A percentile compares a stretch with the other conserved stretches of the same genome.
Evolutionary conservation across 169 alveolate genomes (phyloP).

Genomic region (Cytauxzoon felis): DNA sequence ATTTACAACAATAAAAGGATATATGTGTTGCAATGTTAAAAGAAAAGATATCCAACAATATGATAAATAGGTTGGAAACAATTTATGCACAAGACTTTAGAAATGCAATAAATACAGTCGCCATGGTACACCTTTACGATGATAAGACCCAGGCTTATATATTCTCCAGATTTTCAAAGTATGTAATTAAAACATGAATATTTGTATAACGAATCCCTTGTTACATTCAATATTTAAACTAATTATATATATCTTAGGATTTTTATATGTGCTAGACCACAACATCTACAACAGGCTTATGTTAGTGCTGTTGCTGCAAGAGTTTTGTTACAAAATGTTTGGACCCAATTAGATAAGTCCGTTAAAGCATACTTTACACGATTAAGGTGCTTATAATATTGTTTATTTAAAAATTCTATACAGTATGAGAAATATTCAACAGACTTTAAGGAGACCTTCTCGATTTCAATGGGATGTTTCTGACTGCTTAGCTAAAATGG

Average conservation of each 20-base stretch:
- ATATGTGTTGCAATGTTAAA: slow-evolving; percentile 43
- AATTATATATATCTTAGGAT: slow-evolving; percentile 35
- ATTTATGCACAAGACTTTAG: slow-evolving; percentile 76
- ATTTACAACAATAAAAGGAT: slow-evolving; percentile 36
- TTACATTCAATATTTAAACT: not conserved
- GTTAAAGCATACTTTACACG: slow-evolving; percentile 72
- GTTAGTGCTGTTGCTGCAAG: slow-evolving; percentile 75
- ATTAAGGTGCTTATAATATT: slow-evolving; percentile 51
- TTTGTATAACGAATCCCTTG: not conserved
- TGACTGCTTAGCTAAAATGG: slow-evolving; percentile 66
- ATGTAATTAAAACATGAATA: not conserved
- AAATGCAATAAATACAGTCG: slow-evolving; percentile 66
- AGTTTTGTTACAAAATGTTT: slow-evolving; percentile 68
- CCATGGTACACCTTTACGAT: slow-evolving; percentile 69
- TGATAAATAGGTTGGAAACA: slow-evolving; percentile 62
- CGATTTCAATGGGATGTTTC: slow-evolving; percentile 82
- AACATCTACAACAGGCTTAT: slow-evolving; percentile 70
- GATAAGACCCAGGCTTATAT: slow-evolving; percentile 67
- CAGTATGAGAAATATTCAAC: slow-evolving; percentile 77
- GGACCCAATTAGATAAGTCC: slow-evolving; percentile 65
- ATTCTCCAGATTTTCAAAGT: slow-evolving; percentile 73
- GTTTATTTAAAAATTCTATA: not conserved
- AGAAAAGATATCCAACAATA: slow-evolving; percentile 50
- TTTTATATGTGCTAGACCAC: slow-evolving; percentile 78
- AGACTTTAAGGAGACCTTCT: slow-evolving; percentile 69